phyloP scores from a whole-genome alignment of 2,329 filamentous ascomycete genomes.

The Ilyonectria destructans region DNA sequence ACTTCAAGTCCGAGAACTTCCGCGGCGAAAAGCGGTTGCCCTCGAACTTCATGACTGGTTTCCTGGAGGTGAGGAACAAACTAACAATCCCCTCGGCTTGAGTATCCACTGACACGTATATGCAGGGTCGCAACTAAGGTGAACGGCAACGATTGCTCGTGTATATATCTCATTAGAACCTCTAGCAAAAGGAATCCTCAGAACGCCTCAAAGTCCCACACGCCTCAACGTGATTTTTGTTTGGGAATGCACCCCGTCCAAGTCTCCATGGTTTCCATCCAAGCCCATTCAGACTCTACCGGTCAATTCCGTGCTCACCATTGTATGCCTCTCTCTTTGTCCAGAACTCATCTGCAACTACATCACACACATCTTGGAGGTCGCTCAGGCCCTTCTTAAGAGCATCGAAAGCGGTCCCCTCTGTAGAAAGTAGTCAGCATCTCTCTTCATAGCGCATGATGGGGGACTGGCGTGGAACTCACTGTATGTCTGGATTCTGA shows the following conservation, averaged over 20 bases:
- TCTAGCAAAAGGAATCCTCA: conserved; percentile 48
- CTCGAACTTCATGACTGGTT: conserved; percentile 92
- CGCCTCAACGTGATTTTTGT: conserved; percentile 45
- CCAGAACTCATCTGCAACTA: conserved; percentile 92
- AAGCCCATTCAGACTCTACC: conserved; percentile 40
- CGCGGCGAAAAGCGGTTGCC: conserved; percentile 86
- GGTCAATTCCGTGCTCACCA: conserved; percentile 52
- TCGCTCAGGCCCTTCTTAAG: conserved; percentile 92
- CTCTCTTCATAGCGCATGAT: too few relatives aligned
- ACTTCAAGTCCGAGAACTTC: conserved; percentile 89
- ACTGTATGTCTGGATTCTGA: conserved; percentile 98
- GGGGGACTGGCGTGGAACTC: conserved; percentile 54
- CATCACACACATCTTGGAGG: conserved; percentile 92
- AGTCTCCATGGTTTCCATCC: conserved; percentile 18
- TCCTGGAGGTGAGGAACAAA: conserved; percentile 83
- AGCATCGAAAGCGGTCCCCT: conserved; percentile 86
- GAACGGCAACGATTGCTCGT: conserved; percentile 49
- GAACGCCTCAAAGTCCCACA: conserved; percentile 53
- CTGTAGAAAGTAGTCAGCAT: conserved; percentile 62
- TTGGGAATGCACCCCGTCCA: conserved; percentile 26
- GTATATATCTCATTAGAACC: conserved; percentile 56
- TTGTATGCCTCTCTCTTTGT: conserved; percentile 64
- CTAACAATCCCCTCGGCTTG: background rate
- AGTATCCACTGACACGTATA: conserved; percentile 40
- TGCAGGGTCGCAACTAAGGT: conserved; percentile 71